Evolutionary conservation across 1,284 basidiomycete genomes (phyloP), one percentile per base, ranked within the genome.

Genomic region (Afroboletus lepidellus): DNA sequence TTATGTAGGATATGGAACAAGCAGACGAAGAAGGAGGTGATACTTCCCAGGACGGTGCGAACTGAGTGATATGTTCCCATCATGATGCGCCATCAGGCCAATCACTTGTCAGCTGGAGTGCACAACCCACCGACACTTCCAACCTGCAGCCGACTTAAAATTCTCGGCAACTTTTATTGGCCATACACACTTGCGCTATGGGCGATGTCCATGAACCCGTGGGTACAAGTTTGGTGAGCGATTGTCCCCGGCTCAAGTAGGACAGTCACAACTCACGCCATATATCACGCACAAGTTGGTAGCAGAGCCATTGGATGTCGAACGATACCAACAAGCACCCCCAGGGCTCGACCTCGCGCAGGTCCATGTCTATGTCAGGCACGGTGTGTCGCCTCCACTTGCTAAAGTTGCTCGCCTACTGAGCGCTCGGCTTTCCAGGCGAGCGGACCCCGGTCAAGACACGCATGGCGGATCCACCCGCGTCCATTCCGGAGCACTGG

Each of bases 361-460:
- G 64, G 85, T 90, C 6, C 85, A 90, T 63, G 68, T 90, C 30
- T 90, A 82, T 60, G 78, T 88, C 9, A 75, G 88, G 36, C 88
- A 90, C 67, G 87, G 87, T 88, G 54, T 53, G 84, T 69, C 39
- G 41, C 34, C 4, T 21, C 32, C 21, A 18, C 25, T 32, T 25
- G 9, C 20, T 29, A 36, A 18, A 30, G 27, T 29, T 23, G 36
- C 30, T n/a, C 37, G 20, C 34, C 41, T 18, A 23, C 11, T 18
- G 23, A 8, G 46, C 44, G 25, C n/a, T 23, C 41, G n/a, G 46
- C 50, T 50, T 48, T 36, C 21, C 49, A 86, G 87, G 87, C 23
- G 87, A 90, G 71, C 79, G 87, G 29, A 82, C 86, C 1, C 87
- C 87, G 1, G 86, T 90, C 12, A 81, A 80, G 16, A 74, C 83